These are phyloP conservation scores for Nothophoma quercina DNA, from an alignment of 2,329 filamentous ascomycete species.

Conservation along the genomic window DNA sequence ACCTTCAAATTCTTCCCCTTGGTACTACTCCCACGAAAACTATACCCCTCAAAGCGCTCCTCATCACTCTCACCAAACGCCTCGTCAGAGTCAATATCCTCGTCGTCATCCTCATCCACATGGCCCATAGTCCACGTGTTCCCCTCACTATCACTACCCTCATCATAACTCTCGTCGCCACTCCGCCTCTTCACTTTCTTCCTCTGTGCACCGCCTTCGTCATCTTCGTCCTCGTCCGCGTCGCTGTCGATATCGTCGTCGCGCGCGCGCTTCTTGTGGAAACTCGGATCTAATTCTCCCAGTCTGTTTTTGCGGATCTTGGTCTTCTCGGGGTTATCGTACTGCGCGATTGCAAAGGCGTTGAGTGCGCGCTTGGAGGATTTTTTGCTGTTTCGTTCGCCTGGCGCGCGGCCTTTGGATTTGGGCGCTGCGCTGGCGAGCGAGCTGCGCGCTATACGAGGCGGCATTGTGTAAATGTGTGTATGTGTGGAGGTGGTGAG, in stretches of 20 bases:
- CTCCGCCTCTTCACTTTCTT: conserved; percentile 42
- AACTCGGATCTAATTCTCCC: conserved; percentile 59
- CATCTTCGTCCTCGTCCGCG: conserved; percentile 44
- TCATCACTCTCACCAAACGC: conserved; percentile 90
- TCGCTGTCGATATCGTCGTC: conserved; percentile 61
- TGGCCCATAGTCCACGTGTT: conserved; percentile 84
- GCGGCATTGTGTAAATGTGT: conserved; percentile 50
- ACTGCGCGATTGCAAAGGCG: conserved; percentile 71
- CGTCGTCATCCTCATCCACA: conserved; percentile 71
- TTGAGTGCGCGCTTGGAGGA: conserved; percentile 64
- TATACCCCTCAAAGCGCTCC: conserved; percentile 81
- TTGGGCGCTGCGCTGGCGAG: conserved; percentile 43
- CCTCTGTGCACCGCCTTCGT: conserved; percentile 33
- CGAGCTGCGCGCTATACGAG: conserved; percentile 53
- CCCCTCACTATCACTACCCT: conserved; percentile 84
- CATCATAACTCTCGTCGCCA: conserved; percentile 65
- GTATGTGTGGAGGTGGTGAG: background rate
- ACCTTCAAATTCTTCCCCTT: conserved; percentile 55
- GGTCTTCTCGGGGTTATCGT: conserved; percentile 60
- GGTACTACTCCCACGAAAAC: conserved; percentile 67
- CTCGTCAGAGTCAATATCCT: conserved; percentile 76
- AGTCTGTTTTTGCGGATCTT: conserved; percentile 66
- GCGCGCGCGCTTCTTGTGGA: conserved; percentile 52
- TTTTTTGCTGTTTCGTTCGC: conserved; percentile 52
- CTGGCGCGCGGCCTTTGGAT: conserved; percentile 24